phyloP scores from a whole-genome alignment of 768 basidiomycete species.

The Termitomyces sp. region DNA sequence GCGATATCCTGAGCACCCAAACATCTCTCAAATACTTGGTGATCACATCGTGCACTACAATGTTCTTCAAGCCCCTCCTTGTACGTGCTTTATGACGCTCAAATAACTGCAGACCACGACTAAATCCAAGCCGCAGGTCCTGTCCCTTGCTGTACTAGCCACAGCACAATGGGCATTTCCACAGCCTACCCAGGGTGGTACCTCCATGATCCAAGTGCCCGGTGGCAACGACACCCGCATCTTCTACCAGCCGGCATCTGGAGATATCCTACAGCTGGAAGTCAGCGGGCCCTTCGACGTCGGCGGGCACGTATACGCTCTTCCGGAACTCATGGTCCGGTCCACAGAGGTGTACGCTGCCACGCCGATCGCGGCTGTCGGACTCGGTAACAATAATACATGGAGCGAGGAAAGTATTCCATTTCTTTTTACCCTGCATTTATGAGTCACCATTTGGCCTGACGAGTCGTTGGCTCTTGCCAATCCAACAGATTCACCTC shows the following conservation, averaged over 20 bases:
- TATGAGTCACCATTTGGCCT: too few relatives aligned
- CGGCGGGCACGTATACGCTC: neutral
- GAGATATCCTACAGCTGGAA: neutral
- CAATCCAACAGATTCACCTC: neutral
- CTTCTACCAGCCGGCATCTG: neutral
- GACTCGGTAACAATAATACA: neutral
- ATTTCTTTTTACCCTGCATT: too few relatives aligned
- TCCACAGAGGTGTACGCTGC: neutral
- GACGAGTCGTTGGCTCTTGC: too few relatives aligned
- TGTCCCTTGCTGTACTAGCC: neutral
- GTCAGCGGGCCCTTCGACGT: neutral
- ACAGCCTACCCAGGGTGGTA: neutral
- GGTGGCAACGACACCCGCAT: neutral
- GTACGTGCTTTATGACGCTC: neutral
- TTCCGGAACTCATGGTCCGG: neutral
- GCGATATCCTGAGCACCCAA: too few relatives aligned
- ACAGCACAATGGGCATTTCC: neutral
- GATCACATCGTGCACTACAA: too few relatives aligned
- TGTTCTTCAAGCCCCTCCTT: neutral
- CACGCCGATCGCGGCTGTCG: neutral
- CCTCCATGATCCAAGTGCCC: neutral
- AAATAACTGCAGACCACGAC: neutral
- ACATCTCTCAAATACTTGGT: neutral
- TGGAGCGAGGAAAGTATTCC: neutral
- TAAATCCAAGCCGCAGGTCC: too few relatives aligned